Conservation (phyloP, 1,284 basidiomycete genomes). For the Calocybe gambosa region DNA sequence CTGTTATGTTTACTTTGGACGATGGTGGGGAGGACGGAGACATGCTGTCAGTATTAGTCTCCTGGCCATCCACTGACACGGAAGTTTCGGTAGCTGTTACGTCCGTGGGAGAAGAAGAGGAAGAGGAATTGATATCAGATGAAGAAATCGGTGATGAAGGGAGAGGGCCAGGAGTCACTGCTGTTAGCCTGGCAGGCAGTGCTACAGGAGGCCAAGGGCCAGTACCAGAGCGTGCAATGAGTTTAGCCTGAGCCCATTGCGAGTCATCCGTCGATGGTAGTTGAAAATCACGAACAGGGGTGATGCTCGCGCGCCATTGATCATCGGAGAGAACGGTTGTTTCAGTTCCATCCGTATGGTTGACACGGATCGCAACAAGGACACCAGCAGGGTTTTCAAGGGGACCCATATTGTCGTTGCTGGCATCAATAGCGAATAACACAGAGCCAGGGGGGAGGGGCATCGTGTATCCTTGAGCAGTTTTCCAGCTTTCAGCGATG, state of each 20-base stretch:
- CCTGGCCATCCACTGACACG: background rate
- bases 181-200: conserved; percentile 6
- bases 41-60: background rate
- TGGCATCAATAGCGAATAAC: conserved; percentile 11
- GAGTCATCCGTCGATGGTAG: conserved; percentile 13
- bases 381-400: conserved; percentile 12
- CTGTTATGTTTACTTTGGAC: conserved; percentile 2
- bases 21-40: background rate
- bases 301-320: conserved; percentile 7
- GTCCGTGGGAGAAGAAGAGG: conserved; percentile 1
- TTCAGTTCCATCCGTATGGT: conserved; percentile 12
- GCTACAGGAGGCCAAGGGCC: conserved; percentile 10
- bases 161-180: conserved; percentile 3
- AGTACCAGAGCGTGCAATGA: conserved; percentile 8
- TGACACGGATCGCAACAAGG: conserved; percentile 12
- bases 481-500: conserved; percentile 7
- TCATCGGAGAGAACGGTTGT: conserved; percentile 5
- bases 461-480: conserved; percentile 13
- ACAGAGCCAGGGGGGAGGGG: conserved; percentile 10
- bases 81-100: conserved; percentile 8
- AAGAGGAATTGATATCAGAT: background rate
- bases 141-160: conserved; percentile 2
- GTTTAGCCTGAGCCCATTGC: conserved; percentile 6
- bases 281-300: conserved; percentile 7
- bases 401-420: conserved; percentile 4